Base-by-base conservation (phyloP, 208 protist species). In the Acanthamoeba castellanii region DNA sequence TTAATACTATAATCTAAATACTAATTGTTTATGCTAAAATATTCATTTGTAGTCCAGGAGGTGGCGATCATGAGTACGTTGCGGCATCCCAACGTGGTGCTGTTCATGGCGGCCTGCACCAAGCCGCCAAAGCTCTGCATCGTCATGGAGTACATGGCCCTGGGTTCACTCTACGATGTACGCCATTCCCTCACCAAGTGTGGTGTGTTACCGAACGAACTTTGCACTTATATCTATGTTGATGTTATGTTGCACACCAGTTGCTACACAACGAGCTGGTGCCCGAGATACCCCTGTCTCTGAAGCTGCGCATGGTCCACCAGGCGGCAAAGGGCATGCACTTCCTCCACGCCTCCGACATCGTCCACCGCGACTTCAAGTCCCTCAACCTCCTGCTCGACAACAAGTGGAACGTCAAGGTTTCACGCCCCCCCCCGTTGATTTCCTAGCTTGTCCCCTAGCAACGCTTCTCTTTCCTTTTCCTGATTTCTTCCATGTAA, bases 231-330 rank as follows among this genome's bases (percentile, higher is more conserved):
- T 42, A 4, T 42, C 37, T 42, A 3, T 42, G 1, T 42, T 42
- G 37, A 55, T 55, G 50, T 20, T 9, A 18, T 55, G 50, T 55
- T 55, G 50, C 8, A 1, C 95, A 2, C 87, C 92, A 66, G 87
- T 34, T 72, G n/a, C 22, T 72, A 9, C 66, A 72, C 30, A 85
- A 85, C 42, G 76, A 85, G 76, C 30, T 95, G 27, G 95, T 92
- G 76, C 45, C 81, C 0, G 52, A 88, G n/a, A n/a, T 88, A 8
- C 81, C 81, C 6, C 22, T 52, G 6, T 18, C 47, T 1, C 81
- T 88, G 25, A 88, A 88, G 45, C 14, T 88, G 0, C 59, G 42
- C 8, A 88, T 88, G 81, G n/a, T 34, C 52, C 52, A 61, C 47
- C 47, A 88, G 25, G 52, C 81, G 6, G 81, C 81, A 8, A 52